phyloP scores from a whole-genome alignment of 1,139 yeast genomes.

The Debaryomycetaceae sp. region DNA sequence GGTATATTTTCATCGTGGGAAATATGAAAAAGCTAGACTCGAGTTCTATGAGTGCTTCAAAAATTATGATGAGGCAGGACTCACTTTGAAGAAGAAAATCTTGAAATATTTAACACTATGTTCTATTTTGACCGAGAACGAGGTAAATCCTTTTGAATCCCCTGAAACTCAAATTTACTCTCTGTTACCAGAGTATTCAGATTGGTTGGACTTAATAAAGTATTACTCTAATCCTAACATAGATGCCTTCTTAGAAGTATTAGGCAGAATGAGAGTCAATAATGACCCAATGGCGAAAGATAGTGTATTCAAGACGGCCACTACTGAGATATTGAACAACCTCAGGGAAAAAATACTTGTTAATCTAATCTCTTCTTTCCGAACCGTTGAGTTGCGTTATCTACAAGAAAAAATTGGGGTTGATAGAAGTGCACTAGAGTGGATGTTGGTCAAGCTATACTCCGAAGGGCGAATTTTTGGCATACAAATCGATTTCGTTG shows the following conservation, averaged over 20 bases:
- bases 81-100: conserved; percentile 50
- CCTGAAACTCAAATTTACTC: conserved; percentile 53
- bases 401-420: conserved; percentile 20
- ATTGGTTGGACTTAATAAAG: conserved; percentile 26
- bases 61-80: conserved; percentile 78
- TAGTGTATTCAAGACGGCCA: conserved; percentile 27
- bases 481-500: conserved; percentile 44
- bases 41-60: conserved; percentile 73
- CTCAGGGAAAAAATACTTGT: conserved; percentile 28
- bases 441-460: conserved; percentile 36
- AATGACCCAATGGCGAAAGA: conserved; percentile 25
- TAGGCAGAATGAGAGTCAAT: conserved; percentile 12
- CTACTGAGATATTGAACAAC: conserved; percentile 24
- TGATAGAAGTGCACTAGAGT: conserved; percentile 30
- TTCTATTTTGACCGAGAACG: conserved; percentile 60
- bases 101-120: conserved; percentile 63
- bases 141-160: conserved; percentile 64
- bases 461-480: conserved; percentile 41
- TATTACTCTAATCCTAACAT: conserved; percentile 31
- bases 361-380: conserved; percentile 28
- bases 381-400: conserved; percentile 22
- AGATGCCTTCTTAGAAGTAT: conserved; percentile 13
- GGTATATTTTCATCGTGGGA: conserved; percentile 57
- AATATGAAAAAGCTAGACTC: conserved; percentile 59
- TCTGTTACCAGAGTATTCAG: conserved; percentile 31